These are phyloP conservation scores for Aristolochia fimbriata DNA, from an alignment of 164 flowering plant genomes.

Conservation along the genomic window DNA sequence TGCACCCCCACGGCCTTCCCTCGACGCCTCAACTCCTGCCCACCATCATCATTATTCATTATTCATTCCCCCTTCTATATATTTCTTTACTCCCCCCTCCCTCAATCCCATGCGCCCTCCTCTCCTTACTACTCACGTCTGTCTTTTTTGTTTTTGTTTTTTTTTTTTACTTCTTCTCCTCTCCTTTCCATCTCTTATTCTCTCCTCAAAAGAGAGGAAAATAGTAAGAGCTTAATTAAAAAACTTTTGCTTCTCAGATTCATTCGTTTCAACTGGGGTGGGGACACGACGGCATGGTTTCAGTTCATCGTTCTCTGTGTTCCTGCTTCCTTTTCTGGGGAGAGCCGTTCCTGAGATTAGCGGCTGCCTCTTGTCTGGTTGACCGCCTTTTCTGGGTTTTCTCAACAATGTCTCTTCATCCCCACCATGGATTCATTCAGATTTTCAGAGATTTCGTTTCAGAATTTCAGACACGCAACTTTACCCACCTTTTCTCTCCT, in stretches of 20 bases:
- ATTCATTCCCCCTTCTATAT: too few relatives aligned
- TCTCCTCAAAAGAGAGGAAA: neutral
- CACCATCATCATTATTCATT: constrained; percentile 1
- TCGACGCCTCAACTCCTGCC: too few relatives aligned
- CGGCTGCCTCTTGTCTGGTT: constrained; percentile 1
- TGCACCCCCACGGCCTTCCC: too few relatives aligned
- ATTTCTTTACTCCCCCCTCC: neutral
- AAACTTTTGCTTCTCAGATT: too few relatives aligned
- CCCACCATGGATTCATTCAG: too few relatives aligned
- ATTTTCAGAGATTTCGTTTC: too few relatives aligned
- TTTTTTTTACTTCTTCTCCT: neutral
- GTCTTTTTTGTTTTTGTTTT: too few relatives aligned
- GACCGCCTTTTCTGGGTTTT: neutral
- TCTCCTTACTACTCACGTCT: too few relatives aligned
- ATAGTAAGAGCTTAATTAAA: too few relatives aligned
- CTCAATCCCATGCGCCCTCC: neutral
- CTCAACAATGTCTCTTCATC: neutral
- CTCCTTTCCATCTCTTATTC: neutral
- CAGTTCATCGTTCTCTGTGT: constrained; percentile 1
- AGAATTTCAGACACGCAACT: too few relatives aligned
- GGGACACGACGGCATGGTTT: constrained; percentile 1
- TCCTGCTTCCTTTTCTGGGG: neutral
- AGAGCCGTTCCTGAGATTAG: neutral
- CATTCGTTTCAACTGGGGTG: too few relatives aligned
- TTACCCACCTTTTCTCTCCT: too few relatives aligned